Conservation (phyloP, 441 rosid species). For the Populus hybrid region DNA sequence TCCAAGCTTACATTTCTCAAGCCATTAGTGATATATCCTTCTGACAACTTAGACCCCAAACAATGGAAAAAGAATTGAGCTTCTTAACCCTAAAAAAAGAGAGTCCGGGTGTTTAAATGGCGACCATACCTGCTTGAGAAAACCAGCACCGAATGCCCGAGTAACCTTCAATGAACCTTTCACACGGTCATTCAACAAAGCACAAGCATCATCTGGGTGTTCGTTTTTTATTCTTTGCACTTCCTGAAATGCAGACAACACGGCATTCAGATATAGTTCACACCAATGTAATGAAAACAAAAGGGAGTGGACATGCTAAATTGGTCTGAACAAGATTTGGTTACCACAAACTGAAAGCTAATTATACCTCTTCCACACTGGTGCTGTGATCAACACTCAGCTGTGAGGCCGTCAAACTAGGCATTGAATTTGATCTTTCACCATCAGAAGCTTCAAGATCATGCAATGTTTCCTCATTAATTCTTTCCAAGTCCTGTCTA, state of each 20-base stretch:
- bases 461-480: conserved; percentile 64
- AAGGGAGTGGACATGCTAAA: background rate
- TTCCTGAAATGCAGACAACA: conserved; percentile 48
- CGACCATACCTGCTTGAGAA: conserved; percentile 73
- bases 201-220: conserved; percentile 65
- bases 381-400: conserved; percentile 83
- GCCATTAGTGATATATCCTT: background rate
- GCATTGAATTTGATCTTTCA: conserved; percentile 34
- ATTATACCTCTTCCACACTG: conserved; percentile 57
- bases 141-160: conserved; percentile 93
- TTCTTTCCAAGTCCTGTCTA: conserved; percentile 71
- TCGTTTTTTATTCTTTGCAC: conserved; percentile 67
- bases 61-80: background rate
- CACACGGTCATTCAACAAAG: conserved; percentile 72
- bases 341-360: background rate
- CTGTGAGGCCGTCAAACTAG: conserved; percentile 49
- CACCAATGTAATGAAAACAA: background rate
- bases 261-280: conserved; percentile 6
- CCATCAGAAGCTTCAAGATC: conserved; percentile 50
- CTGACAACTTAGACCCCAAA: background rate
- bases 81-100: background rate
- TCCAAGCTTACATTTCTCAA: background rate
- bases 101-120: background rate
- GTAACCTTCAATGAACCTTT: conserved; percentile 91
- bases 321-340: background rate